phyloP scores from a whole-genome alignment of 768 basidiomycete genomes.

The Candolleomyces efflorescens region DNA sequence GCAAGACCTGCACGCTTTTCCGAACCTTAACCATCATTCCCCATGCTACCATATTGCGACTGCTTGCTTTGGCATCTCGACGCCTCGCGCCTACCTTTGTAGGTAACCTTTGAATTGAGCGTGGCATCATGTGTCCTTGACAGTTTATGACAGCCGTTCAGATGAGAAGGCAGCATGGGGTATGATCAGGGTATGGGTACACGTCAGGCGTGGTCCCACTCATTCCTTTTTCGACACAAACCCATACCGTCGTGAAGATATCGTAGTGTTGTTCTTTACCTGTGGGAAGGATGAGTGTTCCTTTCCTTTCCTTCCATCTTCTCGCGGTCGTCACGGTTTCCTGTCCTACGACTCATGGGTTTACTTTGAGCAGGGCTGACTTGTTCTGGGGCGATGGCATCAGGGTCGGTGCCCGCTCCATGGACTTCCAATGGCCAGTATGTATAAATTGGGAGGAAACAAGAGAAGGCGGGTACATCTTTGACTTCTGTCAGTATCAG shows the following conservation, averaged over 20 bases:
- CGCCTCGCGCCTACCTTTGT: not conserved
- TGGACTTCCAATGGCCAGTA: not conserved
- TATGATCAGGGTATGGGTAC: not conserved
- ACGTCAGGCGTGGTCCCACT: not conserved
- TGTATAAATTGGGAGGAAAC: not conserved
- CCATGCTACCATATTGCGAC: conserved; percentile 4
- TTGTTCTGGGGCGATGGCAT: not conserved
- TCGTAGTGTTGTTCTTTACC: not conserved
- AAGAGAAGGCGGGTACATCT: not conserved
- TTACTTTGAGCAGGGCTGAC: no score
- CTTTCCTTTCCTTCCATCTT: not conserved
- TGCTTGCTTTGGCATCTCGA: not conserved
- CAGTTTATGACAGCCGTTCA: not conserved
- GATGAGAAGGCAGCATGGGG: not conserved
- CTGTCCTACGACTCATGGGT: conserved; percentile 10
- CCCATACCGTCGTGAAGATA: conserved; percentile 8
- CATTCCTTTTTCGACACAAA: conserved; percentile 9
- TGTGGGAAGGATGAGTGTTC: not conserved
- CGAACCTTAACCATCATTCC: conserved; percentile 3
- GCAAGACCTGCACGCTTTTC: not conserved
- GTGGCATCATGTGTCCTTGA: not conserved
- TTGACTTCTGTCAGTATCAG: not conserved
- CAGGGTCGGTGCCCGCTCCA: not conserved
- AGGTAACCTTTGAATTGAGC: not conserved
- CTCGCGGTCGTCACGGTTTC: conserved; percentile 21